Evolutionary conservation across 768 basidiomycete genomes (phyloP), one percentile per base, ranked within the genome.

Genomic region (Tricholoma flavovirens): DNA sequence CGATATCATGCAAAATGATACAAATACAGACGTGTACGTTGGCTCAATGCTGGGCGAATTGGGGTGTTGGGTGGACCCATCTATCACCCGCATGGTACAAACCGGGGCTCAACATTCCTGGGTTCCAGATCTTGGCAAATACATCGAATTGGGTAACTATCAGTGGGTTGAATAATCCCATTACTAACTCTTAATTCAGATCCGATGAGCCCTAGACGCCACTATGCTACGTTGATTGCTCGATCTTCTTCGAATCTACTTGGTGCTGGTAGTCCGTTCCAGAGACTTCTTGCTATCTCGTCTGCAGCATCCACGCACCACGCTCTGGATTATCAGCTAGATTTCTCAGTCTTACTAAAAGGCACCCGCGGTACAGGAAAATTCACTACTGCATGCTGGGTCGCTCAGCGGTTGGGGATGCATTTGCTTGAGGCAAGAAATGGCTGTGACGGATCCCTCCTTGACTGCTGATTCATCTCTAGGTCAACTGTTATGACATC

Each of bases 401-500:
- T 86, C 11, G 81, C 87, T 5, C 77, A 78, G 48, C 71, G 71
- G 4, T 70, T 93, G 2, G 93, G 92, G 11, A 77, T 94, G 56
- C 92, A 93, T 68, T 56, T 92, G 0, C 75, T 90, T 11, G 90
- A 93, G 78, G 94, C 90, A 59, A 54, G 65, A 46, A 15, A 42
- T 17, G 48, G 17, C 54, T 10, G 45, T 14, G 19, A 19, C 8
- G 30, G 1, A 17, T 43, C 45, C 11, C 45, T 24, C 10, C 10
- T 21, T 50, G 12, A 53, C 32, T 51, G 45, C 36, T 51, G 36
- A 43, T 42, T 29, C 38, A 49, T 50, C 22, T 42, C 42, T 58
- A 98, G 94, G 76, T 96, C 45, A 86, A 97, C 59, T 95, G 93
- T 66, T 98, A 84, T 66, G 83, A 91, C 53, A 63, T 94, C 5